These are phyloP conservation scores for Dothistroma pini DNA, from an alignment of 2,329 filamentous ascomycete genomes.

Conservation along the genomic window DNA sequence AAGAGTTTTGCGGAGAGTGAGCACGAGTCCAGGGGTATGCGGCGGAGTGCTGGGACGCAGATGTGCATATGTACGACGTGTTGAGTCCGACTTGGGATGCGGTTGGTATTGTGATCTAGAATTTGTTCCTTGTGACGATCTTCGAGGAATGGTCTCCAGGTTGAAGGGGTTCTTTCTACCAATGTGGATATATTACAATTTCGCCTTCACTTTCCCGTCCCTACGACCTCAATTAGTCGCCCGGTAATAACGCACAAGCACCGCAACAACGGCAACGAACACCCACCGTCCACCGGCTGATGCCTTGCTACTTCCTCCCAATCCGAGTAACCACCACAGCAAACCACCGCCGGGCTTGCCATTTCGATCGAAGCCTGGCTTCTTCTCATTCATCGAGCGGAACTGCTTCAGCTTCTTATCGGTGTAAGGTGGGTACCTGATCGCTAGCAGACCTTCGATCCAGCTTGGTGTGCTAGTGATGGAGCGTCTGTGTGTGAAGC, in stretches of 20 bases:
- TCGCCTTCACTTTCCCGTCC: conserved; percentile 7
- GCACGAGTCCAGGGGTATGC: conserved; percentile 14
- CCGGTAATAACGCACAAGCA: conserved; percentile 17
- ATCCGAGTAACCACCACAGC: conserved; percentile 32
- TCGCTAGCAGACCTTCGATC: conserved; percentile 63
- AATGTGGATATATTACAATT: conserved; percentile 5
- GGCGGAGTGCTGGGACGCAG: conserved; percentile 16
- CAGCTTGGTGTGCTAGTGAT: conserved; percentile 62
- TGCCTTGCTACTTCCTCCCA: conserved; percentile 29
- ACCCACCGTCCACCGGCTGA: conserved; percentile 31
- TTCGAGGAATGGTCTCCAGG: neutral
- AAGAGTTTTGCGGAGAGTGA: conserved; percentile 17
- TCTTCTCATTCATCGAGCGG: conserved; percentile 48
- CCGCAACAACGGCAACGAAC: conserved; percentile 24
- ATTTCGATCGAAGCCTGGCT: conserved; percentile 59
- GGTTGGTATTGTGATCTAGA: conserved; percentile 16
- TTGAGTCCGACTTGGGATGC: conserved; percentile 21
- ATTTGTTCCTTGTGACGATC: neutral
- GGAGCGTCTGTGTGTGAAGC: conserved; percentile 60
- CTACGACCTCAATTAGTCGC: conserved; percentile 12
- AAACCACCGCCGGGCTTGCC: conserved; percentile 39
- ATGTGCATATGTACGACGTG: conserved; percentile 16
- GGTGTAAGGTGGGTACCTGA: conserved; percentile 63
- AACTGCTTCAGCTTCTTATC: conserved; percentile 52
- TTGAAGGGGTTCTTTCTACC: neutral